Conservation (phyloP, 441 rosid genomes). For the Euphorbia corollata region DNA sequence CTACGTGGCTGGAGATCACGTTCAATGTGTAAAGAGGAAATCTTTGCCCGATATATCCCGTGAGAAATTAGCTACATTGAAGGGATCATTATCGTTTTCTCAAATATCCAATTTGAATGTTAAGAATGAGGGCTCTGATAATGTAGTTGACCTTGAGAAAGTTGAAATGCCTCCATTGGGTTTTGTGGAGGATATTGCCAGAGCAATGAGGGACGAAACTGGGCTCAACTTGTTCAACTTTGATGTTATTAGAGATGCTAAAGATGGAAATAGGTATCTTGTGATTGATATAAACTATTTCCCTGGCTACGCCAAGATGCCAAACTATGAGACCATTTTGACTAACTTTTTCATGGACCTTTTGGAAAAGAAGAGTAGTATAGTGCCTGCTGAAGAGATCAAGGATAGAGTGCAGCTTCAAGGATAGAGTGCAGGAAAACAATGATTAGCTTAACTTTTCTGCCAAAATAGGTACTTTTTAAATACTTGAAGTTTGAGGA, state of each 20-base stretch:
- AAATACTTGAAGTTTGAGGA: constrained; percentile 13
- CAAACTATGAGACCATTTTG: constrained; percentile 53
- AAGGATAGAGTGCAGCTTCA: background rate
- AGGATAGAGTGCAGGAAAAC: constrained; percentile 6
- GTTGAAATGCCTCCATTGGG: constrained; percentile 56
- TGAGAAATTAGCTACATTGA: constrained; percentile 37
- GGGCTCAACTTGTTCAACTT: constrained; percentile 62
- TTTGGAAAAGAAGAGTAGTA: constrained; percentile 21
- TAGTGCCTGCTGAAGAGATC: background rate
- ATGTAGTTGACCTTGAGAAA: constrained; percentile 29
- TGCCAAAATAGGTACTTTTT: constrained; percentile 20
- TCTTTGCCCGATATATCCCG: constrained; percentile 62
- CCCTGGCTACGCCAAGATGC: constrained; percentile 76
- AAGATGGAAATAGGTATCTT: constrained; percentile 39
- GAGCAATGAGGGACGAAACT: constrained; percentile 44
- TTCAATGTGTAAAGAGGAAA: constrained; percentile 53
- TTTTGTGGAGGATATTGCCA: constrained; percentile 47
- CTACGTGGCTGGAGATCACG: constrained; percentile 52
- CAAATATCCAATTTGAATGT: constrained; percentile 49
- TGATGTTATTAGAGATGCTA: constrained; percentile 68
- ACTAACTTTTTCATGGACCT: constrained; percentile 52
- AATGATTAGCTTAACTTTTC: constrained; percentile 13
- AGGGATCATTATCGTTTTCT: constrained; percentile 55
- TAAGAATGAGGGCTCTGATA: constrained; percentile 24
- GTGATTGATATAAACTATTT: constrained; percentile 77